Conservation (phyloP, 768 basidiomycete species). For the Collybia sordida region DNA sequence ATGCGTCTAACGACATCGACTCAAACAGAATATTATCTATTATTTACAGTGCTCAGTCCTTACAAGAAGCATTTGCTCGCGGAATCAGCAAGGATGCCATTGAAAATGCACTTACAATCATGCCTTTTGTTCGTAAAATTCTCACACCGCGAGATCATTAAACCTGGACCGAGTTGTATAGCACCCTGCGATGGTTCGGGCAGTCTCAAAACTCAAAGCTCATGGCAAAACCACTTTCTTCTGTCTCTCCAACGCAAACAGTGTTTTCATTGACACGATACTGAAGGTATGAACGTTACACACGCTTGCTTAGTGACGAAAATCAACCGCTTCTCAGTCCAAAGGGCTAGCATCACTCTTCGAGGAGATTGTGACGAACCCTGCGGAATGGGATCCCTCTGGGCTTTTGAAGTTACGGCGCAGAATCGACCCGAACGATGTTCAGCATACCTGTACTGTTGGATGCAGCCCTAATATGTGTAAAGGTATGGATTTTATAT, state of each 20-base stretch:
- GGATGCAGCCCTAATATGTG: slow-evolving; percentile 98
- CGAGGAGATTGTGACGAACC: slow-evolving; percentile 88
- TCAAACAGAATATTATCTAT: slow-evolving; percentile 8
- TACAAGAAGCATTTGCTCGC: slow-evolving; percentile 68
- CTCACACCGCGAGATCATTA: background rate
- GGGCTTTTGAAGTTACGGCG: slow-evolving; percentile 76
- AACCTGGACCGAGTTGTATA: slow-evolving; percentile 27
- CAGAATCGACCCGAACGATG: slow-evolving; percentile 70
- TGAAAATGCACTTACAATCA: slow-evolving; percentile 68
- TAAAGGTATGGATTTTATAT: slow-evolving; percentile 61
- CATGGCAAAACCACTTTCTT: slow-evolving; percentile 74
- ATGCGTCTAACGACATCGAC: background rate
- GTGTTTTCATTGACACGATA: slow-evolving; percentile 88
- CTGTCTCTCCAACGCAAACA: slow-evolving; percentile 93
- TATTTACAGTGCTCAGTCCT: slow-evolving; percentile 71
- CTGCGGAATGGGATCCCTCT: slow-evolving; percentile 74
- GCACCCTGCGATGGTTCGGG: slow-evolving; percentile 97
- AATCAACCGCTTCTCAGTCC: slow-evolving; percentile 43
- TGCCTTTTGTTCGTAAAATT: slow-evolving; percentile 75
- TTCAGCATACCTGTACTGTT: slow-evolving; percentile 80
- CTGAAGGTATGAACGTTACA: slow-evolving; percentile 54
- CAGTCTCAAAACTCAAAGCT: slow-evolving; percentile 74
- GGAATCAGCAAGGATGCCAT: slow-evolving; percentile 76
- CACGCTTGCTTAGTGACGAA: background rate
- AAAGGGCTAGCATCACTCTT: slow-evolving; percentile 75